These are phyloP conservation scores for Capsicum pubescens DNA, from an alignment of 257 asterid species.

Conservation along the genomic window DNA sequence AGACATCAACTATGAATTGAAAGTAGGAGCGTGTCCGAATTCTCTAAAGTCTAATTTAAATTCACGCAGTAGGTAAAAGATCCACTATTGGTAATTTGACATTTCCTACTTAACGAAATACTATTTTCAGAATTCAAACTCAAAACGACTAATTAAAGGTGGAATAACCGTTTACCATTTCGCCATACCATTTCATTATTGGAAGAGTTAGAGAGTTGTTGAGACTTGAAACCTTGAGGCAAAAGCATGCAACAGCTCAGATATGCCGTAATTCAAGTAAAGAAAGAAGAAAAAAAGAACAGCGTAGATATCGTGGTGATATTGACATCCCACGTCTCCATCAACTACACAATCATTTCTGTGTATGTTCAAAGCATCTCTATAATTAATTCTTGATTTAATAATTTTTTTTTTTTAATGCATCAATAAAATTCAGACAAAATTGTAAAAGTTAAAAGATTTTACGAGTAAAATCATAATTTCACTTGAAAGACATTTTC, in stretches of 20 bases:
- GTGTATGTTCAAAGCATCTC: neutral
- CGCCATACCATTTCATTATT: neutral
- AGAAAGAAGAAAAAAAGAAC: neutral
- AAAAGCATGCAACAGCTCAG: neutral
- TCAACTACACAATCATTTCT: neutral
- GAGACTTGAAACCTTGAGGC: neutral
- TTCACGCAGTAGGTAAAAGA: neutral
- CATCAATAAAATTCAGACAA: too few species aligned
- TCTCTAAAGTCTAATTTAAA: neutral
- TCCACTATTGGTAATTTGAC: neutral
- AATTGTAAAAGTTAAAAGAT: too few species aligned
- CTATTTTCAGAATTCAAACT: neutral
- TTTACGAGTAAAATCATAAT: neutral
- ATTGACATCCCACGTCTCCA: slow-evolving; percentile 15
- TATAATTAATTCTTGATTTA: neutral
- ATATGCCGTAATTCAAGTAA: slow-evolving; percentile 6
- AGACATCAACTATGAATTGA: neutral
- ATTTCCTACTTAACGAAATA: fast-evolving
- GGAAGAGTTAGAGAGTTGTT: neutral
- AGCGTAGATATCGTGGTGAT: slow-evolving; percentile 5
- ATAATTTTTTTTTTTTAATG: too few species aligned
- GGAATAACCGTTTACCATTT: neutral
- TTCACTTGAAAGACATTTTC: neutral
- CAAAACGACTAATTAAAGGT: neutral
- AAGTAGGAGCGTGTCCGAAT: neutral